Evolutionary conservation across 345 rosid genomes (phyloP), one percentile per base, ranked within the genome.

Genomic region (Iberis pinnata): DNA sequence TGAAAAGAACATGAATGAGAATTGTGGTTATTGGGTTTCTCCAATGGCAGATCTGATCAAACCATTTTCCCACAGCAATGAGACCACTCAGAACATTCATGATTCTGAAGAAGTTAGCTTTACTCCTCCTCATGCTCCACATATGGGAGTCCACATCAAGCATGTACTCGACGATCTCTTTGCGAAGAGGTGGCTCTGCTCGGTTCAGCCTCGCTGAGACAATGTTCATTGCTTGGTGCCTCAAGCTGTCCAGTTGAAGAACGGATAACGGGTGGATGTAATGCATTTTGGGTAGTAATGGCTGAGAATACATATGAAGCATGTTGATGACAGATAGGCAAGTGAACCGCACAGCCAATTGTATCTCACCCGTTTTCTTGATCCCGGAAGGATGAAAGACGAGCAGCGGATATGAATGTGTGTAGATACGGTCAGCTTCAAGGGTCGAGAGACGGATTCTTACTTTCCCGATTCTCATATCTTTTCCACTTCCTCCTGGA

Each of bases 71-170:
- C 6, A 85, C 87, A 24, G 97, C 89, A 27, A 89, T 81, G 22
- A 89, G 35, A 17, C 95, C 88, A 9, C 86, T 38, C 24, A 89
- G 58, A 46, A 89, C 95, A 6, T 64, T 72, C 97, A 86, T 85
- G 42, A 89, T 89, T 54, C 97, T 76, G 71, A 86, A 89, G 18
- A 89, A 89, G 58, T 89, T 89, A 2, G 97, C 97, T 65, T 89
- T 89, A 82, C 97, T 86, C 76, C 97, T 77, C 61, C 97, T 65
- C 97, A 86, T 89, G 49, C 97, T 89, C 97, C 97, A 89, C 95
- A 89, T 89, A 73, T 86, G 95, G 42, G 93, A 86, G 22, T 89
- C 89, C 16, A 89, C 95, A 63, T 86, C 97, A 25, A 89, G 81
- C 97, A 89, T 89, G 62, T 81, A 89, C 61, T 89, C 97, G 9